Percentiles rank a stretch among this genome's conserved stretches.
Evolutionary conservation across 306 rosid genomes (phyloP).

Genomic region (Lagenaria siceraria): DNA sequence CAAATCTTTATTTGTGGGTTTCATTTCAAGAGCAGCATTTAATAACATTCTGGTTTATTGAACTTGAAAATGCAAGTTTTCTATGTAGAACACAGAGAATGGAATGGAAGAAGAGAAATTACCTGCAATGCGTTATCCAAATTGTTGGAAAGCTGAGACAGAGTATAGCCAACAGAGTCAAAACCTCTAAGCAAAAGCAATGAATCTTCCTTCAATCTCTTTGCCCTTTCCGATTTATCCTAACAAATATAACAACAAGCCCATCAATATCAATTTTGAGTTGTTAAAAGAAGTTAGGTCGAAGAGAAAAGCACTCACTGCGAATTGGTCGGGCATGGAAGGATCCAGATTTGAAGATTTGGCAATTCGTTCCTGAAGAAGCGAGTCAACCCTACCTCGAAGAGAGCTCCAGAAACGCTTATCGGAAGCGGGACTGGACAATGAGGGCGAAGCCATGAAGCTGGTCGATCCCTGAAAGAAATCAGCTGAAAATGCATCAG

Average conservation of each 20-base stretch:
- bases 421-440: conserved; percentile 62
- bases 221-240: conserved; percentile 17
- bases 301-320: conserved; percentile 15
- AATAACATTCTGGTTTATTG: not conserved
- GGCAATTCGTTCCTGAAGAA: conserved; percentile 27
- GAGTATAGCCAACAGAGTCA: conserved; percentile 63
- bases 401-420: conserved; percentile 70
- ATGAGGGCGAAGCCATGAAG: conserved; percentile 32
- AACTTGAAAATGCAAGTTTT: not conserved
- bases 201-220: conserved; percentile 50
- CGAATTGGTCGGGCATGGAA: not conserved
- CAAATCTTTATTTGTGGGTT: not conserved
- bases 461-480: conserved; percentile 16
- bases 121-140: conserved; percentile 83
- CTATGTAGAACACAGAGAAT: not conserved
- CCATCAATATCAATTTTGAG: not conserved
- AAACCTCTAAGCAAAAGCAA: conserved; percentile 75
- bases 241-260: not conserved
- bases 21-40: not conserved
- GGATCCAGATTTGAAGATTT: conserved; percentile 7
- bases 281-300: not conserved
- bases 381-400: conserved; percentile 31
- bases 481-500: not conserved
- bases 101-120: not conserved
- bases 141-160: conserved; percentile 62